Evolutionary conservation across 1,284 basidiomycete genomes (phyloP), one percentile per base, ranked within the genome.

Genomic region (Ganoderma lucidum): DNA sequence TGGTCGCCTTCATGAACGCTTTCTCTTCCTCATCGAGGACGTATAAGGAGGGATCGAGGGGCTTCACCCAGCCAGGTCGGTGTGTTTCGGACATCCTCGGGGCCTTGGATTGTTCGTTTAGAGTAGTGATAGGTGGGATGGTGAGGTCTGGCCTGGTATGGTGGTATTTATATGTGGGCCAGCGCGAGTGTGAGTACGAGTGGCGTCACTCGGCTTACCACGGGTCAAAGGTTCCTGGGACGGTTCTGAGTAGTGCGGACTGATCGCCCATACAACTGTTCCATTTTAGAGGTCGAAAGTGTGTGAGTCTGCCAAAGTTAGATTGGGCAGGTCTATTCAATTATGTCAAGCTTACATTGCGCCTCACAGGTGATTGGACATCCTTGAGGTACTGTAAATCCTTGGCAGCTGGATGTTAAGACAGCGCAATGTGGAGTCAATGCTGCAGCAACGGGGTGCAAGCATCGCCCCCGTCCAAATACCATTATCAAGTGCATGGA

Each of bases 1-100:
- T 74, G 37, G 70, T 70, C 15, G 67, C 59, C 62, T 72, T 71
- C 68, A 71, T 71, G 68, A 73, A 73, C 3, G 62, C 65, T 6
- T 70, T 39, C 59, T 71, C 72, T 15, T 71, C 68, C 3, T 64
- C 71, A 41, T 75, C 68, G 2, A 69, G 65, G 2, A 62, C 37
- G 53, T 71, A 75, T 10, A 69, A 62, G 5, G 63, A 53, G 37
- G 71, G 65, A 39, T 70, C 63, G n/a, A 73, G 53, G 2, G 71
- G 60, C 17, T 68, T 68, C 35, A 35, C 45, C 66, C 66, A 68
- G 19, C 56, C 66, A 19, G 63, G 58, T 3, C 66, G 62, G 37
- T 68, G n/a, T 12, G 62, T 68, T 42, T 68, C 65, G n/a, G 66
- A 68, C 66, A 68, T 68, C 37, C 41, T 39, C 3, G 12, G 14